Conservation (phyloP, 2,329 filamentous ascomycete genomes). For the Penicillium fuscoglaucum region DNA sequence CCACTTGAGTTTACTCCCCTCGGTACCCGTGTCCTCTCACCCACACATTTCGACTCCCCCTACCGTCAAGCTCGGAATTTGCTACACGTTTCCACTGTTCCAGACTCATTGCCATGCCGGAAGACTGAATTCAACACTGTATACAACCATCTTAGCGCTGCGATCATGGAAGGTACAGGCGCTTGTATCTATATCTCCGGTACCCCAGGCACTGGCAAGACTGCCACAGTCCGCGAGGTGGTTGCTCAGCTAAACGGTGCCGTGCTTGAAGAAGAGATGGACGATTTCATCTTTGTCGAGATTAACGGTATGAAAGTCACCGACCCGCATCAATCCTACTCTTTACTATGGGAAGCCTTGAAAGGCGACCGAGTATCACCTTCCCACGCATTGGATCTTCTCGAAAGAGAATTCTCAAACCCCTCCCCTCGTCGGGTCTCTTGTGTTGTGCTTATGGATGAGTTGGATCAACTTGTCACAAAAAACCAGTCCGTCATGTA, state of each 20-base stretch:
- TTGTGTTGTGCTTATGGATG: slow-evolving; percentile 97
- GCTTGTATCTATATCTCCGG: slow-evolving; percentile 99
- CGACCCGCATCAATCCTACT: slow-evolving; percentile 94
- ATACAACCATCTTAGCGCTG: slow-evolving; percentile 89
- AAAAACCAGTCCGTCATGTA: slow-evolving; percentile 99
- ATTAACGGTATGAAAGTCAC: slow-evolving; percentile 99
- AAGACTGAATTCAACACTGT: slow-evolving; percentile 90
- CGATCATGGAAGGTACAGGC: slow-evolving; percentile 89
- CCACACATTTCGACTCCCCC: slow-evolving; percentile 72
- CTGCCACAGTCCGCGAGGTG: slow-evolving; percentile 93
- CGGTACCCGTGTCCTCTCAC: slow-evolving; percentile 81
- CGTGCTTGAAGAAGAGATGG: slow-evolving; percentile 84
- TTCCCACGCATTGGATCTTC: slow-evolving; percentile 82
- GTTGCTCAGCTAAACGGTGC: slow-evolving; percentile 85
- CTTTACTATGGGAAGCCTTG: slow-evolving; percentile 91
- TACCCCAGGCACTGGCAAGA: slow-evolving; percentile 97
- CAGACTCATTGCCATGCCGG: slow-evolving; percentile 82
- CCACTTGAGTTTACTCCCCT: slow-evolving; percentile 92
- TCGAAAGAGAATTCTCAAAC: slow-evolving; percentile 89
- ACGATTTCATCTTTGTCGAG: slow-evolving; percentile 98
- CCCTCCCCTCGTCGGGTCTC: slow-evolving; percentile 88
- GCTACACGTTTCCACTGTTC: slow-evolving; percentile 91
- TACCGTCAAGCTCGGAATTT: slow-evolving; percentile 87
- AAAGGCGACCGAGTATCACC: slow-evolving; percentile 91
- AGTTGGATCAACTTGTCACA: slow-evolving; percentile 94